Evolutionary conservation across 2,329 filamentous ascomycete species (phyloP).

Genomic region (Metarhizium robertsii): DNA sequence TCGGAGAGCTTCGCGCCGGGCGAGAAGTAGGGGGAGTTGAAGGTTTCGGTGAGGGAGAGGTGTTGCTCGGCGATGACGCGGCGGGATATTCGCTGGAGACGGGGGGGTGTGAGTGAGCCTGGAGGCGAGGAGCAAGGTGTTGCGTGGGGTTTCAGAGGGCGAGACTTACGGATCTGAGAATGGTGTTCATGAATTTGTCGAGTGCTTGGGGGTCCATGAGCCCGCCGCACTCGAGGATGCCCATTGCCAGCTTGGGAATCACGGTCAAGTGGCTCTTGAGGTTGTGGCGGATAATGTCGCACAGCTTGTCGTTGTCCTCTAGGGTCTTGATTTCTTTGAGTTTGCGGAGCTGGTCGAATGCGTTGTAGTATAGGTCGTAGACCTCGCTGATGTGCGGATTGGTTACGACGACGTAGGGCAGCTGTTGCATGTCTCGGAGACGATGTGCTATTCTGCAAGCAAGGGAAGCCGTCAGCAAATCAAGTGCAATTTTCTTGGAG

Average conservation of each 20-base stretch:
- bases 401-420: conserved; percentile 93
- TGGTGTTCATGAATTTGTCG: conserved; percentile 91
- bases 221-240: conserved; percentile 80
- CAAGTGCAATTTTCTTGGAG: background rate
- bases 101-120: background rate
- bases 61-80: conserved; percentile 97
- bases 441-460: conserved; percentile 71
- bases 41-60: conserved; percentile 87
- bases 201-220: conserved; percentile 73
- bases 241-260: conserved; percentile 90
- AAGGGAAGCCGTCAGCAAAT: background rate
- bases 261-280: conserved; percentile 84
- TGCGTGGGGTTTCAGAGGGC: background rate
- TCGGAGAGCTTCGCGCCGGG: conserved; percentile 64
- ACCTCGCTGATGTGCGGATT: conserved; percentile 90
- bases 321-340: conserved; percentile 75
- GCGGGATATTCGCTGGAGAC: conserved; percentile 71
- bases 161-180: conserved; percentile 68
- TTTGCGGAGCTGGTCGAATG: conserved; percentile 86
- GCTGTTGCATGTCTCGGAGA: conserved; percentile 90
- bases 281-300: conserved; percentile 67
- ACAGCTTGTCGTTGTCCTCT: conserved; percentile 84
- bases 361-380: conserved; percentile 92
- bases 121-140: too few relatives aligned
- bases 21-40: conserved; percentile 83